Percentiles rank a stretch among this genome's conserved stretches.
phyloP scores from a whole-genome alignment of 306 rosid species.

The Castanopsis chinensis region DNA sequence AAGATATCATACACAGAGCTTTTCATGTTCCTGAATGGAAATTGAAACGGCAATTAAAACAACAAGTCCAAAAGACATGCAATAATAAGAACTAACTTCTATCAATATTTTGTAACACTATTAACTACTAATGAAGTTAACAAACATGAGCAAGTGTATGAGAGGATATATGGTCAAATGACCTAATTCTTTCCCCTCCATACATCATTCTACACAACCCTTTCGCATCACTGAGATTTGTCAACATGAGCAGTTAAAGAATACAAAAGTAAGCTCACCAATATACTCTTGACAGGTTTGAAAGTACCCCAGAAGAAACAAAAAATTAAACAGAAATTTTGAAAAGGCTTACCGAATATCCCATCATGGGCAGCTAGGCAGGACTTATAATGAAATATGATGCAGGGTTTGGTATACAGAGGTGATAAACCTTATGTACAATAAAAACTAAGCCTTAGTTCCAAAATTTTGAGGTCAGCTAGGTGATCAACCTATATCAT shows the following conservation, averaged over 20 bases:
- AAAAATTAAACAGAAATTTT: not conserved
- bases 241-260: not conserved
- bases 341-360: not conserved
- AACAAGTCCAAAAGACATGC: not conserved
- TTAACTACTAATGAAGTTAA: not conserved
- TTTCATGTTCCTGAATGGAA: conserved; percentile 68
- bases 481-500: not conserved
- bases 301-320: no score
- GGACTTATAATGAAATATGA: not conserved
- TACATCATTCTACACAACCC: not conserved
- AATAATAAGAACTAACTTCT: not conserved
- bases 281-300: not conserved
- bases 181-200: not conserved
- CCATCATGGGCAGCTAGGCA: not conserved
- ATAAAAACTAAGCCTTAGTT: no score
- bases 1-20: conserved; percentile 66
- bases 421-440: not conserved
- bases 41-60: conserved; percentile 19
- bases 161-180: not conserved
- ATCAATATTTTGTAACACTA: not conserved
- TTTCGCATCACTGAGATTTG: not conserved
- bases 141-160: not conserved
- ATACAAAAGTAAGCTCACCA: not conserved
- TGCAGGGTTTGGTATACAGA: not conserved
- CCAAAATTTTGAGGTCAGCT: no score